Evolutionary conservation across 192 early-diverging fungal genomes (phyloP), one percentile per base, ranked within the genome.

Genomic region (Backusella luteola): DNA sequence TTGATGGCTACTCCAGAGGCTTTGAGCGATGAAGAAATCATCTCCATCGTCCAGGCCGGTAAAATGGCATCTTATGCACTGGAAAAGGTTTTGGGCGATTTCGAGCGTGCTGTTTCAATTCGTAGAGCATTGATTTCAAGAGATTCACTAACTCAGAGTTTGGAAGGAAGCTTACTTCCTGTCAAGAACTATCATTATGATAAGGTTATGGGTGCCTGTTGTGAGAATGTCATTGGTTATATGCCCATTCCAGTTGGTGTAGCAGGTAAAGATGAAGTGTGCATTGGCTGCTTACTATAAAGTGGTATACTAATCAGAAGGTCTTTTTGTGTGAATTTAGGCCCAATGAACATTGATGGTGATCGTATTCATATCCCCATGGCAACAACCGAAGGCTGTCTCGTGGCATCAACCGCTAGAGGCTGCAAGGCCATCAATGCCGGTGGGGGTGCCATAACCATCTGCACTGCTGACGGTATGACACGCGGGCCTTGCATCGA

Each of bases 201-300:
- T 76, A 92, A 93, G 79, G 93, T 98, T 5, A 89, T 92, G 78
- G 96, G 96, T 17, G 90, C 92, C 74, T 98, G 96, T 87, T 98
- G 96, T 79, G 96, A 98, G 83, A 98, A 97, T 84, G 96, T 98
- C 9, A 91, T 98, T 77, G 96, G 96, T 66, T 92, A 97, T 71
- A 89, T 95, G 86, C 96, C 96, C 6, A 80, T 98, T 46, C 96
- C 96, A 3, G 90, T 98, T 6, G 96, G 96, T 73, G 91, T 98
- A 80, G 96, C 96, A 19, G 96, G 76, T 73, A 76, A 69, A 26
- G 32, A 32, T 32, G 32, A 32, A 32, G 32, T 32, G 32, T 32
- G 32, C 32, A 32, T 32, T 32, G 32, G 32, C 32, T 32, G 32
- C 32, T 32, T 32, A 0, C 0, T 32, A 32, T 32, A 32, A 32